Percentiles rank a stretch among this genome's conserved stretches.
phyloP scores from a whole-genome alignment of 1,139 yeast species.

The Suhomyces choctaworum region DNA sequence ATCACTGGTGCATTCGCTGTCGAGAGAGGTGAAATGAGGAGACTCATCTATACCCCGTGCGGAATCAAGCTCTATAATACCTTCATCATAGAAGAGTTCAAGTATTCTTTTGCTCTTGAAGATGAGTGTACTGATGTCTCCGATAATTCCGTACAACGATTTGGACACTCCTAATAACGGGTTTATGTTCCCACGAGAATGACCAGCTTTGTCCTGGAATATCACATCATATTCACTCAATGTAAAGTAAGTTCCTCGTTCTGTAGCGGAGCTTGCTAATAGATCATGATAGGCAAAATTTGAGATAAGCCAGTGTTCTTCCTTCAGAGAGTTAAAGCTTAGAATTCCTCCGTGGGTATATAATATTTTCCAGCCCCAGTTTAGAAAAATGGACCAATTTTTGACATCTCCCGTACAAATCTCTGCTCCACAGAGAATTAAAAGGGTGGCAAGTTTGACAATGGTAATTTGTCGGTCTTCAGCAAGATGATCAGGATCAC shows the following conservation, averaged over 20 bases:
- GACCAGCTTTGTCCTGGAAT: conserved; percentile 39
- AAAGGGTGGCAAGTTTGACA: conserved; percentile 60
- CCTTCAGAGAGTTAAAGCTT: conserved; percentile 52
- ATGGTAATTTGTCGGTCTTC: conserved; percentile 27
- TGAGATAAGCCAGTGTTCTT: conserved; percentile 73
- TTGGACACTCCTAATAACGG: conserved; percentile 76
- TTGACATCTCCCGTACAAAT: conserved; percentile 75
- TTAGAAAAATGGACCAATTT: conserved; percentile 63
- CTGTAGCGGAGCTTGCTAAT: conserved; percentile 59
- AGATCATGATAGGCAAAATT: conserved; percentile 83
- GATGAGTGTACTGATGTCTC: conserved; percentile 66
- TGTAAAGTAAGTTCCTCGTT: conserved; percentile 59
- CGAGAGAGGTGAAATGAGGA: conserved; percentile 3
- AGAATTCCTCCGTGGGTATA: conserved; percentile 60
- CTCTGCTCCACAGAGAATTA: conserved; percentile 70
- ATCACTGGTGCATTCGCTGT: conserved; percentile 7
- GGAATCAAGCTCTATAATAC: conserved; percentile 7
- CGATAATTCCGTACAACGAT: conserved; percentile 62
- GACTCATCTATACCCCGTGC: conserved; percentile 9
- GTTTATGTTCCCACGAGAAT: conserved; percentile 49
- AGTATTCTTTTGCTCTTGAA: conserved; percentile 45
- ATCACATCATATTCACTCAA: conserved; percentile 56
- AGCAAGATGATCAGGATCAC: conserved; percentile 19
- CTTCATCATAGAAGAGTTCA: conserved; percentile 18
- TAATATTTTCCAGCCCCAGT: conserved; percentile 61